These are phyloP conservation scores for Colletotrichum coccodes DNA, from an alignment of 2,329 filamentous ascomycete genomes.

Conservation along the genomic window DNA sequence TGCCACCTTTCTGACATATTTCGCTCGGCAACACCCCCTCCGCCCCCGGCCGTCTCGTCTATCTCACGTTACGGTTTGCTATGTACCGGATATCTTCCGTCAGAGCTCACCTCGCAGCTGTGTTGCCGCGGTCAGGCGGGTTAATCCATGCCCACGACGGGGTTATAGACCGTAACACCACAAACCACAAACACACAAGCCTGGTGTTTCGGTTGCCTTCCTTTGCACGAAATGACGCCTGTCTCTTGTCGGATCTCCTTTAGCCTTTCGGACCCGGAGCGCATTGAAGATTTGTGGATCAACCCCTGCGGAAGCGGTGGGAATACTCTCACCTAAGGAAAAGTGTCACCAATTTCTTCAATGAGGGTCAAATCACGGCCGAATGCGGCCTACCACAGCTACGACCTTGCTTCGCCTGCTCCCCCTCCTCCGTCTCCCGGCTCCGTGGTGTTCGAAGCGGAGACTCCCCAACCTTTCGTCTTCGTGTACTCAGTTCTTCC, in stretches of 20 bases:
- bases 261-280: neutral
- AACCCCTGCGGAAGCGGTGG: neutral
- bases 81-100: slow-evolving; percentile 24
- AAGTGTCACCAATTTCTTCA: slow-evolving; percentile 15
- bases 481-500: neutral
- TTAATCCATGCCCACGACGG: slow-evolving; percentile 22
- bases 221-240: neutral
- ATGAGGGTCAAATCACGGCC: slow-evolving; percentile 5
- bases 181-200: neutral
- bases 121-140: slow-evolving; percentile 13
- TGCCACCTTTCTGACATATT: slow-evolving; percentile 3
- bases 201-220: slow-evolving; percentile 11
- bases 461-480: neutral
- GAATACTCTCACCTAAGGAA: neutral
- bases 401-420: neutral
- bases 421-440: neutral
- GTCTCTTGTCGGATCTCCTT: neutral
- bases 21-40: neutral
- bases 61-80: slow-evolving; percentile 13
- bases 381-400: neutral
- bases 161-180: slow-evolving; percentile 1
- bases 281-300: neutral
- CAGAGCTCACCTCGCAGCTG: slow-evolving; percentile 5
- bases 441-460: neutral
- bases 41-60: neutral